Conservation (phyloP, 2,329 filamentous ascomycete species). For the Chrysosporium keratinophilum region DNA sequence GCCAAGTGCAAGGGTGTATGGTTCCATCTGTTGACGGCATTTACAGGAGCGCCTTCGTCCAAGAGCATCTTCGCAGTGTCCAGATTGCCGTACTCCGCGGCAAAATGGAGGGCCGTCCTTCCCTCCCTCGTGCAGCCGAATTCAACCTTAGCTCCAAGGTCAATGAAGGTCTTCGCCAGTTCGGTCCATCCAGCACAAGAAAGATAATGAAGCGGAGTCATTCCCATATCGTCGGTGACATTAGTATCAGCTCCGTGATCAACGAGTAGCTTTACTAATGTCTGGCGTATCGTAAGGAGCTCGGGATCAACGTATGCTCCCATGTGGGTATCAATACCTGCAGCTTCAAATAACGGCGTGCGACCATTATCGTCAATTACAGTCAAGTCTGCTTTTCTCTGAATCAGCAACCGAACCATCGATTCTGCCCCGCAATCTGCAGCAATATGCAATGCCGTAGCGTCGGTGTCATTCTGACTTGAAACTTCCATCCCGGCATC, state of each 20-base stretch:
- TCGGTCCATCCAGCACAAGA: background rate
- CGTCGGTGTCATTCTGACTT: background rate
- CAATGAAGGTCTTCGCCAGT: background rate
- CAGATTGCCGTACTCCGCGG: background rate
- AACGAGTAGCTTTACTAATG: background rate
- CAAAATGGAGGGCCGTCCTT: background rate
- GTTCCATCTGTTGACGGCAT: background rate
- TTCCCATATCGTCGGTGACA: background rate
- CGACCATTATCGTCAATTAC: background rate
- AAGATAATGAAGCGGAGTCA: background rate
- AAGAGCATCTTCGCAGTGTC: background rate
- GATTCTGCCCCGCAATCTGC: background rate
- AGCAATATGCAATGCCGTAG: background rate
- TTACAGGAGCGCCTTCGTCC: background rate
- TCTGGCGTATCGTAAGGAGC: background rate
- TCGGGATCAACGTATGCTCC: no score
- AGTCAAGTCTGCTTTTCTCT: background rate
- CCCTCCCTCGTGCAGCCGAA: no score
- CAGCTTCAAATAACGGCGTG: background rate
- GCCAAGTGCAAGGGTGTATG: background rate
- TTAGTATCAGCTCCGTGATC: background rate
- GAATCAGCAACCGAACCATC: background rate
- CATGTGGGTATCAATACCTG: no score
- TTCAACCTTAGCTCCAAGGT: background rate
- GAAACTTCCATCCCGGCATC: background rate